phyloP scores from a whole-genome alignment of 805 yeast genomes.

The Kuraishia cidri region DNA sequence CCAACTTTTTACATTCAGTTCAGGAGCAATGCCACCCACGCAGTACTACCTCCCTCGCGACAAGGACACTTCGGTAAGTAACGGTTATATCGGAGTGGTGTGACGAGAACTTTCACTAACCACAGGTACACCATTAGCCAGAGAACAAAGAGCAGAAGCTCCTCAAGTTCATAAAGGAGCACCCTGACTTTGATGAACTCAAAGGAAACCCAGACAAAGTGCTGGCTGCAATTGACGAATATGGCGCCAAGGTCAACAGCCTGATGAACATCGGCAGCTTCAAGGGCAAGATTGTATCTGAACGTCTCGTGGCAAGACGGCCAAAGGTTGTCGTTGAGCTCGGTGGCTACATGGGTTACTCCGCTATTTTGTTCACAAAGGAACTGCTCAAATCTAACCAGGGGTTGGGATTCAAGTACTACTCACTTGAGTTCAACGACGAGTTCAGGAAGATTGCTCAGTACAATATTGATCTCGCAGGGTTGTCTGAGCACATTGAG shows the following conservation, averaged over 20 bases:
- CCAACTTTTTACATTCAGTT: too few species aligned
- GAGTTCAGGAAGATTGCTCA: neutral
- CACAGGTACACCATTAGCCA: too few species aligned
- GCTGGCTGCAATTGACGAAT: slow-evolving; percentile 2
- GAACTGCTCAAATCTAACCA: neutral
- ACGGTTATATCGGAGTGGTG: too few species aligned
- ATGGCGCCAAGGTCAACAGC: neutral
- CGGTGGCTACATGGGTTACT: slow-evolving; percentile 1
- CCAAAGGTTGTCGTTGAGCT: slow-evolving; percentile 1
- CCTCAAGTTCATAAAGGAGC: neutral
- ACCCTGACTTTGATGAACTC: neutral
- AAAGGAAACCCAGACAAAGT: slow-evolving; percentile 1
- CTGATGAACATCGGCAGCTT: neutral
- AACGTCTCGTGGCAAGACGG: neutral
- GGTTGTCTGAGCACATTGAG: neutral
- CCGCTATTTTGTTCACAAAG: neutral
- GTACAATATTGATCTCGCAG: slow-evolving; percentile 1
- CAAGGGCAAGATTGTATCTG: slow-evolving; percentile 1
- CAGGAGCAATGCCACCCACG: too few species aligned
- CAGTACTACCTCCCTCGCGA: too few species aligned
- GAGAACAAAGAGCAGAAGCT: slow-evolving; percentile 1
- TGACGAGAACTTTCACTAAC: too few species aligned
- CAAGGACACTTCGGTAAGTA: too few species aligned
- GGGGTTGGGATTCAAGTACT: neutral
- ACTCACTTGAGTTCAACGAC: slow-evolving; percentile 1